Conservation (phyloP, 768 basidiomycete genomes). For the Suillus discolor region DNA sequence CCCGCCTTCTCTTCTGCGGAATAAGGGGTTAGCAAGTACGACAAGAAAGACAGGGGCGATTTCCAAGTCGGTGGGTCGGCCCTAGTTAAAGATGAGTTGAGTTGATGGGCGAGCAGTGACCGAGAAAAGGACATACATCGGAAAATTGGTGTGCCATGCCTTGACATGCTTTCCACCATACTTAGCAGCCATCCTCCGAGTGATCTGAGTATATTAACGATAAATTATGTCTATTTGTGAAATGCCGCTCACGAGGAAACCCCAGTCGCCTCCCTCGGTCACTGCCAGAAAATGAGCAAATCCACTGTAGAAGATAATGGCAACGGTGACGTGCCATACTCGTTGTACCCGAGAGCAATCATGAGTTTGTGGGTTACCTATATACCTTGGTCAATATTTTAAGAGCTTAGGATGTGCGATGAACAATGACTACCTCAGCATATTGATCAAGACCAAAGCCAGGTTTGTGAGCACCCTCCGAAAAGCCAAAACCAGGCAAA, state of each 20-base stretch:
- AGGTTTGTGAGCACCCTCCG: slow-evolving; percentile 53
- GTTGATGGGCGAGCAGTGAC: neutral
- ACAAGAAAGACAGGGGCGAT: slow-evolving; percentile 32
- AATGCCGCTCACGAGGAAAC: slow-evolving; percentile 31
- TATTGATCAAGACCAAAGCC: slow-evolving; percentile 53
- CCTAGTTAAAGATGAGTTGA: slow-evolving; percentile 17
- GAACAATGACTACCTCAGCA: slow-evolving; percentile 44
- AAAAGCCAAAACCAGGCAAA: slow-evolving; percentile 49
- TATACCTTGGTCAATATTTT: slow-evolving; percentile 7
- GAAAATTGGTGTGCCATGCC: slow-evolving; percentile 54
- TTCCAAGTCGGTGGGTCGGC: slow-evolving; percentile 23
- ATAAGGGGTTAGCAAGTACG: slow-evolving; percentile 28
- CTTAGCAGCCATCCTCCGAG: slow-evolving; percentile 30
- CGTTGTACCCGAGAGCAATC: slow-evolving; percentile 40
- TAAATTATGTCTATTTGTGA: neutral
- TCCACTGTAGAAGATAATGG: too few species aligned
- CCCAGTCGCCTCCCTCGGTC: slow-evolving; percentile 54
- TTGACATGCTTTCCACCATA: slow-evolving; percentile 47
- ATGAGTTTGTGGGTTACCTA: slow-evolving; percentile 53
- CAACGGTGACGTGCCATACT: neutral
- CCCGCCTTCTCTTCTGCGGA: slow-evolving; percentile 29
- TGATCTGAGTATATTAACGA: slow-evolving; percentile 31
- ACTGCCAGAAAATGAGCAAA: slow-evolving; percentile 29
- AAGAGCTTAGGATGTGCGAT: neutral
- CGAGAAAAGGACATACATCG: slow-evolving; percentile 30